A percentile compares a stretch with the other conserved stretches of the same genome.
Evolutionary conservation across 202 grass and related monocot species (phyloP).

Genomic region (Eragrostis tef): DNA sequence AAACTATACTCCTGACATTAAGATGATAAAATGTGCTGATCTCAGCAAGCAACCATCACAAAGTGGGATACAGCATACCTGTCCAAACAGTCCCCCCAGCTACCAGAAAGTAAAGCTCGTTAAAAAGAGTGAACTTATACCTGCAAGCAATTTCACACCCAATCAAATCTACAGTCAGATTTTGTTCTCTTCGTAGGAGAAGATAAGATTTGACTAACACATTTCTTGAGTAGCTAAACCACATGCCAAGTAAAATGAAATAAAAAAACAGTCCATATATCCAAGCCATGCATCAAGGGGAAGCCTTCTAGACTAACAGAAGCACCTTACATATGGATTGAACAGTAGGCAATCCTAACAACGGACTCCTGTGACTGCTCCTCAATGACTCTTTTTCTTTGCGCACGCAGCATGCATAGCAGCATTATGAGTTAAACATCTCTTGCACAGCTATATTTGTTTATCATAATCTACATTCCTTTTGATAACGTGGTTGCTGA

Average conservation of each 20-base stretch:
- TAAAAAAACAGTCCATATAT: conserved; percentile 19
- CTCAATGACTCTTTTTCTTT: background rate
- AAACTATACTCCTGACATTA: too few relatives aligned
- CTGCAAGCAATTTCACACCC: conserved; percentile 49
- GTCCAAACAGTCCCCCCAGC: conserved; percentile 97
- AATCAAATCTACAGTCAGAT: conserved; percentile 34
- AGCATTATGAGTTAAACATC: background rate
- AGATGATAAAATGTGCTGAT: conserved; percentile 13
- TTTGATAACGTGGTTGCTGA: background rate
- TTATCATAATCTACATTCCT: background rate
- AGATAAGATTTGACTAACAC: background rate
- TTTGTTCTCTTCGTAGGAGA: conserved; percentile 6
- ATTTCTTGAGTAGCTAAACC: background rate
- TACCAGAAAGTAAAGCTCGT: conserved; percentile 97
- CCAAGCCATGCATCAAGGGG: conserved; percentile 15
- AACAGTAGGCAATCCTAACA: background rate
- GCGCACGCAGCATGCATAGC: background rate
- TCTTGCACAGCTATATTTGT: background rate
- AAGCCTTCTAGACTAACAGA: background rate
- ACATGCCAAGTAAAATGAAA: conserved; percentile 11
- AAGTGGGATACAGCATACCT: conserved; percentile 55
- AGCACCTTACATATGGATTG: conserved; percentile 9
- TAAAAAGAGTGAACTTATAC: conserved; percentile 99
- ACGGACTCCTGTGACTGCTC: background rate
- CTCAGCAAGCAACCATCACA: conserved; percentile 17